Evolutionary conservation across 371 early-diverging fungal species (phyloP), one percentile per base, ranked within the genome.

Genomic region (Lichtheimia ramosa): DNA sequence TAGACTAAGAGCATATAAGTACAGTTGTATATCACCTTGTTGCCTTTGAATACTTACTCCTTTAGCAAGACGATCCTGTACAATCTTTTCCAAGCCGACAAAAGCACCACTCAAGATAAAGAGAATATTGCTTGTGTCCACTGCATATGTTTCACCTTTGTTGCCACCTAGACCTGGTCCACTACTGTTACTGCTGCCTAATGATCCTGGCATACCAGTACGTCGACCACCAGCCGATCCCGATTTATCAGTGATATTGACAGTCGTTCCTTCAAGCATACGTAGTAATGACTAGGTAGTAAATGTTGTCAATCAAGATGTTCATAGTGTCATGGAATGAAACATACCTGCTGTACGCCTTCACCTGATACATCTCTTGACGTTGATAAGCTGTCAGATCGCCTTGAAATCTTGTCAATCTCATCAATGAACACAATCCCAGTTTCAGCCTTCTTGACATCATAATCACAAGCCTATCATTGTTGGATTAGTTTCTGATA

Each of bases 371-470:
- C 96, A 74, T 96, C 96, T 58, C 92, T 90, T 10, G 93, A 86
- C 27, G 87, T 82, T 0, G 91, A 86, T 60, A 82, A 77, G 8
- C 89, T 68, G 68, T 94, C 95, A 0, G 91, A 85, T 64, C 90
- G 73, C 60, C 89, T 76, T 1, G 93, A 84, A 43, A 95, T 91
- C 69, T 95, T 95, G 79, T 96, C 96, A 43, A 96, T 91, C 69
- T 96, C 96, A 65, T 96, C 96, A 56, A 96, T 93, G 71, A 95
- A 95, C 14, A 96, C 92, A 58, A 96, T 94, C 0, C 96, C 96
- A 13, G 84, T 83, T 69, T 96, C 92, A 3, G 96, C 96, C 43
- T 83, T 83, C 34, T 83, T 84, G 41, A 95, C 92, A 62, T 96
- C 92, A 61, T 86, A 95, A 68, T 95, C 92, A 63, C 94, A 90